Base-by-base conservation (phyloP, 2,329 filamentous ascomycete genomes). In the Sphaerulina populicola region DNA sequence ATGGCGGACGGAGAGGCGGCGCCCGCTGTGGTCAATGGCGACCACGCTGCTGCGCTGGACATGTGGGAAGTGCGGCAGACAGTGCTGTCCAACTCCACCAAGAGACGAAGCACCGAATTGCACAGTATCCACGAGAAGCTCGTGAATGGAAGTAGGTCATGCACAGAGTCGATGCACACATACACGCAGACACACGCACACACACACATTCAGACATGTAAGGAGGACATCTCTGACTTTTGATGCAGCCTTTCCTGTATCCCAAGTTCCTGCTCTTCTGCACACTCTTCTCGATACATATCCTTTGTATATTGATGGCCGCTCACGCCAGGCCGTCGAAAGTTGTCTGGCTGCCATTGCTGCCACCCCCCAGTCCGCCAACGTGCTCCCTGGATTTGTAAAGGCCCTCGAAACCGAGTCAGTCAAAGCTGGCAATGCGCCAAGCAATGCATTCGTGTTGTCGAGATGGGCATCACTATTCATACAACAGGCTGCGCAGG, bases 391-490 rank as follows among this genome's bases (percentile, higher is more conserved):
- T 36, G 74, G 77, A 1, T 79, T 96, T 52, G 77, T 88, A 40
- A 74, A 77, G 39, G 78, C 78, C 44, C 69, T 96, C 53, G 80
- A 83, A 55, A 72, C 76, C 30, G 91, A 98, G 69, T 80, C 83
- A 11, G 76, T 79, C 56, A 96, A 94, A 68, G 73, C 78, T 14
- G 83, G 81, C 56, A 83, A 97, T 62, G 88, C 91, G 30, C 73
- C 85, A 12, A 80, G 78, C 39, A 94, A 82, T 69, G 86, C 89
- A 4, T 94, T 96, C 66, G 88, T 94, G 44, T 74, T 98, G 60
- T 77, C 93, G 11, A 88, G 95, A 68, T 98, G 91, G 91, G 88
- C 83, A 68, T 86, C 85, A 52, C 69, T 91, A 52, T 71, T 96
- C 45, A 78, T 95, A 60, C 82, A 90, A 62, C 77, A 84, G 52